Conservation (phyloP, 106 monocot species). For the Apostasia shenzhenica region DNA sequence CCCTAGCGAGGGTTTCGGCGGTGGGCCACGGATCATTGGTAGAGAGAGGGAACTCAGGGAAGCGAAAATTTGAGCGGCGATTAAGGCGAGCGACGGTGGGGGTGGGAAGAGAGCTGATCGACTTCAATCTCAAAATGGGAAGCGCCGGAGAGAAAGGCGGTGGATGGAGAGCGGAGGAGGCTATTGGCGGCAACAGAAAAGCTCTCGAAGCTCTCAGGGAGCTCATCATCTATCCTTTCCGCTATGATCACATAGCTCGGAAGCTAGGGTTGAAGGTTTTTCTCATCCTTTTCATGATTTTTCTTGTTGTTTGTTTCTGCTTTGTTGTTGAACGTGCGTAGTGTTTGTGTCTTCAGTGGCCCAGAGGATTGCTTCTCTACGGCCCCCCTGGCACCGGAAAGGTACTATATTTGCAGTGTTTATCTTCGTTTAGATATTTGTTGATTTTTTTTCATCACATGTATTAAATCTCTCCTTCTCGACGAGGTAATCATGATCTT, state of each 20-base stretch:
- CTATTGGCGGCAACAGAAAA: slow-evolving; percentile 44
- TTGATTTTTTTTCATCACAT: background rate
- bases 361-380: slow-evolving; percentile 77
- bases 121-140: background rate
- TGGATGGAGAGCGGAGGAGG: slow-evolving; percentile 65
- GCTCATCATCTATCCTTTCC: slow-evolving; percentile 65
- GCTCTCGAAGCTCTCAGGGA: slow-evolving; percentile 71
- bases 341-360: slow-evolving; percentile 50
- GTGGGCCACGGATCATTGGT: no score
- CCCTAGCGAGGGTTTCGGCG: no score
- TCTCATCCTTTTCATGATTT: background rate
- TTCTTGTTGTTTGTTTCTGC: background rate
- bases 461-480: background rate
- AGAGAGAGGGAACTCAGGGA: no score
- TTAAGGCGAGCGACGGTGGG: no score
- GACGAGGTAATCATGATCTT: background rate
- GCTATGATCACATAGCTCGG: slow-evolving; percentile 46
- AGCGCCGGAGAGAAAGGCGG: slow-evolving; percentile 1
- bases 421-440: background rate
- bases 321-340: background rate
- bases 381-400: slow-evolving; percentile 94
- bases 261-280: slow-evolving; percentile 65
- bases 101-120: no score
- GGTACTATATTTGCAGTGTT: slow-evolving; percentile 24
- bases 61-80: no score